Conservation (phyloP, 1,284 basidiomycete species). For the Ceratorhiza oryzae-sativae region DNA sequence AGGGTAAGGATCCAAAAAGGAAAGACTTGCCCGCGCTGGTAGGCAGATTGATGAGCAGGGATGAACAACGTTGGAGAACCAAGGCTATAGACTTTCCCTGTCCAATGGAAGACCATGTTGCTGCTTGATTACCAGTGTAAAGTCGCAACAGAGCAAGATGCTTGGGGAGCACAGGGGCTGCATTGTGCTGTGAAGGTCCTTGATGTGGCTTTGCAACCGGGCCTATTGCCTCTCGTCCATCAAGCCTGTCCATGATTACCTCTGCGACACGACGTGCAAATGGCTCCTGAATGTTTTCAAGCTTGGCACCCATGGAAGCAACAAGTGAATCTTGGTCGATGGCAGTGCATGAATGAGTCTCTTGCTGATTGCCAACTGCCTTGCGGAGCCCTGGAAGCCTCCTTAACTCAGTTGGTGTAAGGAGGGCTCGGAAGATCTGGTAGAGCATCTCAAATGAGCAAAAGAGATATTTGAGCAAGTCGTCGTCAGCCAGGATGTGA, state of each 20-base stretch:
- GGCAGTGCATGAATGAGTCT: no score
- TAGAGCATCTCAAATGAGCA: neutral
- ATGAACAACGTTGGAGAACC: neutral
- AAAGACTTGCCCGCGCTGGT: conserved; percentile 12
- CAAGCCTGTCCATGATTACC: neutral
- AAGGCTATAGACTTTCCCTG: neutral
- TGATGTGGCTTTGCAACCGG: no score
- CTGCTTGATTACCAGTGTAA: neutral
- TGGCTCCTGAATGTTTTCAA: no score
- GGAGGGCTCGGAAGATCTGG: neutral
- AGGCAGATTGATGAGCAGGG: conserved; percentile 2
- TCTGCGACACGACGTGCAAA: no score
- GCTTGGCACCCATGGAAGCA: neutral
- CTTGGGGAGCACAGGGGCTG: neutral
- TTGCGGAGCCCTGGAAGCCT: neutral
- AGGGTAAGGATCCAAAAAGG: neutral
- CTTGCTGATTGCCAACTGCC: neutral
- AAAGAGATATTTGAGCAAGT: neutral
- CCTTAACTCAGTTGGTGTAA: neutral
- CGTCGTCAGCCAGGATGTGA: neutral
- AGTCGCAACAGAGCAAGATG: neutral
- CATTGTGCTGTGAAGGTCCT: no score
- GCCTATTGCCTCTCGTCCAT: neutral
- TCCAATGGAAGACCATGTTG: neutral
- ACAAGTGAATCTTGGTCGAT: no score